A percentile compares a stretch with the other conserved stretches of the same genome.
Conservation (phyloP, 805 yeast species). For the Candida oleophila region DNA sequence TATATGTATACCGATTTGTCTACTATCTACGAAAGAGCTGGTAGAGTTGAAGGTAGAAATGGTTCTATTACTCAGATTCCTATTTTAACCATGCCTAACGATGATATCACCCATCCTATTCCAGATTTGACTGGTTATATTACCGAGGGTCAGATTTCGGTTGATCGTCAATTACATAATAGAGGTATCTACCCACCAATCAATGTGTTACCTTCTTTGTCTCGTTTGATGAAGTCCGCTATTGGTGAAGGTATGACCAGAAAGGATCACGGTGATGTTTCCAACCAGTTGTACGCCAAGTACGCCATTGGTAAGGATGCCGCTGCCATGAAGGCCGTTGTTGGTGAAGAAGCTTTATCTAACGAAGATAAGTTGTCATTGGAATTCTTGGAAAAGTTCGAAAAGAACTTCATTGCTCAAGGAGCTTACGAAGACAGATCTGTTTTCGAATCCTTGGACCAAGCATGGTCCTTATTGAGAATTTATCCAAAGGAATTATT, state of each 20-base stretch:
- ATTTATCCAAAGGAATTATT: slow-evolving; percentile 98
- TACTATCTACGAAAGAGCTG: slow-evolving; percentile 98
- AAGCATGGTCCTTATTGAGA: slow-evolving; percentile 97
- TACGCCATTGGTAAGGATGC: slow-evolving; percentile 99
- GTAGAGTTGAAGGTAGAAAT: slow-evolving; percentile 99
- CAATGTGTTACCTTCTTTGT: slow-evolving; percentile 94
- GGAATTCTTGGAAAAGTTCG: slow-evolving; percentile 97
- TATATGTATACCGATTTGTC: slow-evolving; percentile 99
- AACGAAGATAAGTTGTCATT: slow-evolving; percentile 96
- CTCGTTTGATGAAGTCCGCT: slow-evolving; percentile 98
- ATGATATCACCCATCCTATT: slow-evolving; percentile 99
- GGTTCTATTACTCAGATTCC: slow-evolving; percentile 99
- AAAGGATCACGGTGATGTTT: slow-evolving; percentile 99
- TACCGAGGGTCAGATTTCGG: slow-evolving; percentile 97
- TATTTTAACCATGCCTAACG: slow-evolving; percentile 98
- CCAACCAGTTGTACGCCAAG: slow-evolving; percentile 97
- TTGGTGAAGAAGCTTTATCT: slow-evolving; percentile 98
- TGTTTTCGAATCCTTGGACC: slow-evolving; percentile 91
- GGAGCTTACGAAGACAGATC: slow-evolving; percentile 97
- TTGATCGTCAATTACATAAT: slow-evolving; percentile 94
- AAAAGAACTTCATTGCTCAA: slow-evolving; percentile 90
- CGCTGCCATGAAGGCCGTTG: slow-evolving; percentile 99
- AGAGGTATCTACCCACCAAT: slow-evolving; percentile 99
- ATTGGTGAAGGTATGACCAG: slow-evolving; percentile 99
- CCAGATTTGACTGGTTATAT: slow-evolving; percentile 99